Base-by-base conservation (phyloP, 129 eudicot genomes). In the Glebionis coronaria region DNA sequence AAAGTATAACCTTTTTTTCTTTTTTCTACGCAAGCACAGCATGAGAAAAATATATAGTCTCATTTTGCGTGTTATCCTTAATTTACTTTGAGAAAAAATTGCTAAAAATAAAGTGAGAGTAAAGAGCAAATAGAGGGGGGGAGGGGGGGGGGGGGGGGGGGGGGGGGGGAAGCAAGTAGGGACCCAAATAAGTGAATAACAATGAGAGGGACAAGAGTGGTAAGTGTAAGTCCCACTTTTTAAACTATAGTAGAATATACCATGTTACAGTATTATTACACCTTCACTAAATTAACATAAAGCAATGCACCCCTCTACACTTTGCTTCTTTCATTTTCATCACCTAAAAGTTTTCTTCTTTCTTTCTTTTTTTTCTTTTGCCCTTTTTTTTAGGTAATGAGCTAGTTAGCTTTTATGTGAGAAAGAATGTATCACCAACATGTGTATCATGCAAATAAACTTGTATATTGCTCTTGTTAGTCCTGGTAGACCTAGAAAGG, bases 161-260 rank as follows among this genome's bases (percentile, higher is more conserved):
- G n/a, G n/a, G n/a, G n/a, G n/a, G n/a, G n/a, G n/a, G n/a, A n/a
- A n/a, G n/a, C n/a, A 25, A 38, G 16, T 27, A 20, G 68, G 44
- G 72, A 50, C 44, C 59, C 38, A 20, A n/a, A n/a, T n/a, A n/a
- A n/a, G n/a, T n/a, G 50, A 28, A 54, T 4, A 18, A 4, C 3
- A 44, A 14, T 29, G 9, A 19, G 50, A 28, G 68, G 45, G 74
- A 67, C 61, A 61, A 53, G 54, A 76, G 35, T 18, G 27, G 65
- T 19, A 60, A 76, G 51, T 58, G 56, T 28, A 71, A 45, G 44
- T 78, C 72, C 70, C 70, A 65, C 68, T 47, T 27, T 20, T 63
- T 27, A 62, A 28, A 35, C 58, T 75, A 56, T 73, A 56, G 53
- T 67, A 81, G 81, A 78, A 81, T 68, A 84, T 81, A 61, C 78